phyloP scores from a whole-genome alignment of 176 grass and related monocot genomes.

The Zizania latifolia region DNA sequence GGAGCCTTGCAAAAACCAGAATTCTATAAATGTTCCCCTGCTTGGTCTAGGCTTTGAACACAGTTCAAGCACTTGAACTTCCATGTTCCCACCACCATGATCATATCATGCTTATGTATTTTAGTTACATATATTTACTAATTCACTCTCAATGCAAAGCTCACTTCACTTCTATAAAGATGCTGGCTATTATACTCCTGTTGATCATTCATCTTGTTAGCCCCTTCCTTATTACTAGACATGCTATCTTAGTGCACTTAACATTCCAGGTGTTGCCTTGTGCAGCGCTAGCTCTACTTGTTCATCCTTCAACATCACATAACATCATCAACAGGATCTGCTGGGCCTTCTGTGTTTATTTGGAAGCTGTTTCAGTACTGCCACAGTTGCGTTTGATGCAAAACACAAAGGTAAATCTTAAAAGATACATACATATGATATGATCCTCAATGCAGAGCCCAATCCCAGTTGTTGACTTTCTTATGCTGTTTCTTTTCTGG shows the following conservation, averaged over 20 bases:
- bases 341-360: constrained; percentile 98
- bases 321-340: constrained; percentile 78
- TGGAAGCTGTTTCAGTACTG: constrained; percentile 96
- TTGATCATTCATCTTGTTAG: background rate
- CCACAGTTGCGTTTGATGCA: constrained; percentile 94
- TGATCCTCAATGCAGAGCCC: background rate
- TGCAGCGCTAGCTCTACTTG: constrained; percentile 48
- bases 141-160: background rate
- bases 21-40: background rate
- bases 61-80: background rate
- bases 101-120: background rate
- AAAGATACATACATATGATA: constrained; percentile 8
- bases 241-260: constrained; percentile 5
- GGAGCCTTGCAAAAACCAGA: background rate
- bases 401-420: constrained; percentile 78
- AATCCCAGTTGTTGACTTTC: constrained; percentile 21
- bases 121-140: background rate
- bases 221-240: background rate
- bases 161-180: constrained; percentile 1
- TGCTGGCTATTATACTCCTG: background rate
- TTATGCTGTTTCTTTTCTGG: background rate
- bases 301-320: constrained; percentile 91
- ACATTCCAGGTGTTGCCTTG: constrained; percentile 68
- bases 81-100: background rate
- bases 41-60: background rate